Conservation (phyloP, 75 land plant genomes). For the Gnetum montanum region DNA sequence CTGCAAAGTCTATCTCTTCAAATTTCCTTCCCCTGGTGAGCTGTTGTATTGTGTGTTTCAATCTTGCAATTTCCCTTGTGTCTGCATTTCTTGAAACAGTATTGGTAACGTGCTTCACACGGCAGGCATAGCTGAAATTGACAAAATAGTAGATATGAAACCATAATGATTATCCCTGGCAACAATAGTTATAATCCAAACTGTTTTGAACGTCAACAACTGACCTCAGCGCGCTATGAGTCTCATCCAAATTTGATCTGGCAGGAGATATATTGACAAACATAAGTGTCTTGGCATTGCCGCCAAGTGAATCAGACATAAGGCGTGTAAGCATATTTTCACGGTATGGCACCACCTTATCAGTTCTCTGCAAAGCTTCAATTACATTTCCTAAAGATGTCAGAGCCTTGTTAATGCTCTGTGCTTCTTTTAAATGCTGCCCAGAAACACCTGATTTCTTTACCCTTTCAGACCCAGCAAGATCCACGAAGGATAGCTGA, state of each 20-base stretch:
- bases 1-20: slow-evolving; percentile 79
- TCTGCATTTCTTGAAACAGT: slow-evolving; percentile 79
- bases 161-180: too few relatives aligned
- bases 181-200: too few relatives aligned
- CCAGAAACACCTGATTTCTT: slow-evolving; percentile 95
- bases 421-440: slow-evolving; percentile 88
- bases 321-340: slow-evolving; percentile 96
- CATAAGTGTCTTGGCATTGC: slow-evolving; percentile 99
- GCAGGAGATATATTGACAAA: slow-evolving; percentile 97
- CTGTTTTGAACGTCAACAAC: too few relatives aligned
- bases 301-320: slow-evolving; percentile 99
- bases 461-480: slow-evolving; percentile 98
- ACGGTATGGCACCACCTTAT: slow-evolving; percentile 89
- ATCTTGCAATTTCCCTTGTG: slow-evolving; percentile 74
- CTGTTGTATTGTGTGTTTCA: slow-evolving; percentile 70
- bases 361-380: slow-evolving; percentile 76
- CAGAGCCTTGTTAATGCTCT: slow-evolving; percentile 96
- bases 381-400: slow-evolving; percentile 98
- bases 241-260: slow-evolving; percentile 93
- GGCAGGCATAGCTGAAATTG: slow-evolving; percentile 87
- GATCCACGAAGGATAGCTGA: slow-evolving; percentile 97
- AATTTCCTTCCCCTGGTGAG: slow-evolving; percentile 69
- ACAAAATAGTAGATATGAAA: too few relatives aligned
- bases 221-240: slow-evolving; percentile 85
- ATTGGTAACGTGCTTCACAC: slow-evolving; percentile 88